Percentiles rank a stretch among this genome's conserved stretches.
Evolutionary conservation across 371 early-diverging fungal species (phyloP).

Genomic region (Quaeritorhiza haematococci): DNA sequence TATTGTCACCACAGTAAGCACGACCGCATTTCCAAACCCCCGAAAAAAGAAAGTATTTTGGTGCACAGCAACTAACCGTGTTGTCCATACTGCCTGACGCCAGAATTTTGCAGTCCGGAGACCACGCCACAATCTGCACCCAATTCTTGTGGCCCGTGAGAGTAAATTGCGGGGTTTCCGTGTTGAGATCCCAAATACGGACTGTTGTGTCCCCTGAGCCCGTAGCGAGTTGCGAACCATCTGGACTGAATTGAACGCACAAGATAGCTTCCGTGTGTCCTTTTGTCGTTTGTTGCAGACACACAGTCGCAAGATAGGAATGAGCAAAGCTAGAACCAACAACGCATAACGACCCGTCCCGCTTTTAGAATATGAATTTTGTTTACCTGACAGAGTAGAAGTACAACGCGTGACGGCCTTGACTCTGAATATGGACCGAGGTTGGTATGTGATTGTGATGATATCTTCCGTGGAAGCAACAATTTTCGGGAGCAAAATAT

Average conservation of each 20-base stretch:
- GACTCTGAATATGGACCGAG: constrained; percentile 91
- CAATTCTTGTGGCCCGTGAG: constrained; percentile 85
- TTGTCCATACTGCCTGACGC: constrained; percentile 96
- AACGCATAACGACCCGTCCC: too few species aligned
- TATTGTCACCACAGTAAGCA: background rate
- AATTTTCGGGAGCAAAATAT: constrained; percentile 65
- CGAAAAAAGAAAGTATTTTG: background rate
- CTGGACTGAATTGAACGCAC: constrained; percentile 85
- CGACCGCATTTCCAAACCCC: constrained; percentile 15
- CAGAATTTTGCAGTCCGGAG: constrained; percentile 79
- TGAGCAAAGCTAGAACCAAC: background rate
- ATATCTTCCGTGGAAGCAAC: constrained; percentile 66
- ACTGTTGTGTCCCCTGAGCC: constrained; percentile 95
- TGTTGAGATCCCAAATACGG: constrained; percentile 94
- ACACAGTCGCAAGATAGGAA: too few species aligned
- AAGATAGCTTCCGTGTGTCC: constrained; percentile 94
- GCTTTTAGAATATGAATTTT: too few species aligned
- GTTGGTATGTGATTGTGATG: constrained; percentile 81
- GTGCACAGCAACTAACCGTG: constrained; percentile 56
- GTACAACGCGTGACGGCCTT: constrained; percentile 87
- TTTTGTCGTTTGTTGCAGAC: background rate
- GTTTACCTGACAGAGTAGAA: constrained; percentile 71
- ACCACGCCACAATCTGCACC: constrained; percentile 86
- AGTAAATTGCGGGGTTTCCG: constrained; percentile 79
- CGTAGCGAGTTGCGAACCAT: constrained; percentile 83